Conservation (phyloP, 441 rosid species). For the Mallotus japonicus region DNA sequence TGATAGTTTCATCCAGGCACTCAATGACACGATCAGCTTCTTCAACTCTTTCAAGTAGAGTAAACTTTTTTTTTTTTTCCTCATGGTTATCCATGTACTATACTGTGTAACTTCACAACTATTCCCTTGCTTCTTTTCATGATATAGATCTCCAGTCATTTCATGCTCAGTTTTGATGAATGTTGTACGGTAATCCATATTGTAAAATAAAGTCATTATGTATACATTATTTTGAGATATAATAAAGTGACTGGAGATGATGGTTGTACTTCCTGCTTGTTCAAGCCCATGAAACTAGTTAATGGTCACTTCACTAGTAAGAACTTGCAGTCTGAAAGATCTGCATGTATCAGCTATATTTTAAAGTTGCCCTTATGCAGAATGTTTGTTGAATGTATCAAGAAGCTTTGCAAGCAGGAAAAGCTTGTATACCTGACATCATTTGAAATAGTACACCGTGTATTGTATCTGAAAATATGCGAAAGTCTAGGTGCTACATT, state of each 20-base stretch:
- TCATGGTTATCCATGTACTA: background rate
- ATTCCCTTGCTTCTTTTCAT: background rate
- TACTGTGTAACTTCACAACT: background rate
- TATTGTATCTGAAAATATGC: too few relatives aligned
- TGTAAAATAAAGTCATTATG: slow-evolving; percentile 3
- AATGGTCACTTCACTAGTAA: too few relatives aligned
- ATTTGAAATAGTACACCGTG: too few relatives aligned
- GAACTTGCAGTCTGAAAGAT: too few relatives aligned
- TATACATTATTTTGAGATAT: background rate
- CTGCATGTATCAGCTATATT: too few relatives aligned
- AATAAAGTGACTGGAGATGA: background rate
- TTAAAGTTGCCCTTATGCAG: too few relatives aligned
- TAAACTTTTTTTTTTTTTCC: background rate
- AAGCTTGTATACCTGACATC: too few relatives aligned
- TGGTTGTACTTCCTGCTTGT: too few relatives aligned
- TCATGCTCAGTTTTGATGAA: background rate
- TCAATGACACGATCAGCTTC: slow-evolving; percentile 74
- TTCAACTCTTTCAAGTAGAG: slow-evolving; percentile 59
- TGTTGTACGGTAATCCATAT: slow-evolving; percentile 5
- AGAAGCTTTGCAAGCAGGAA: too few relatives aligned
- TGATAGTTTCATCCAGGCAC: slow-evolving; percentile 62
- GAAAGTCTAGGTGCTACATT: too few relatives aligned
- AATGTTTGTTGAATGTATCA: too few relatives aligned
- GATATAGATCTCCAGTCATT: background rate
- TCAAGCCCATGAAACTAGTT: too few relatives aligned